Base-by-base conservation (phyloP, 2,329 filamentous ascomycete species). In the Fusarium drepaniforme region DNA sequence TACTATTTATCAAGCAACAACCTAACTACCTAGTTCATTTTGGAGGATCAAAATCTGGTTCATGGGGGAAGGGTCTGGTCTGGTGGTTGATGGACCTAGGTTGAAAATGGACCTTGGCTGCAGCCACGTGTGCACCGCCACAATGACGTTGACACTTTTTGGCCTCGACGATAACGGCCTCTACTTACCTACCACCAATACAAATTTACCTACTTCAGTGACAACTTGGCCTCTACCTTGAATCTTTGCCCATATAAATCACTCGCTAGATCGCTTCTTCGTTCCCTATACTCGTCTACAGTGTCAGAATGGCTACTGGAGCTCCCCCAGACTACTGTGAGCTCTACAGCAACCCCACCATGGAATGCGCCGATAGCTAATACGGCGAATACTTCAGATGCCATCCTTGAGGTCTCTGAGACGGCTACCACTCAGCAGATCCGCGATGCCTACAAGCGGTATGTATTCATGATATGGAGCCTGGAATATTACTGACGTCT, bases 361-460 rank as follows among this genome's bases (percentile, higher is more conserved):
- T 63, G 51, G 49, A 69, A 49, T 42, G 66, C 15, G 67, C 56
- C 61, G 60, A 53, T 51, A 67, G 69, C 64, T 78, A 64, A 79
- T 57, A n/a, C 66, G 33, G 62, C 25, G 51, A 44, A 38, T 66
- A 46, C 44, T 53, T 30, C 74, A 96, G 94, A 96, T 85, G 91
- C 89, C 61, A 89, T 93, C 74, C 91, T 98, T 60, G 93, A 93
- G 74, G 84, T 98, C 71, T 82, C 92, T 62, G 89, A 94, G 40
- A 93, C 89, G 77, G 95, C 96, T 38, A 93, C 91, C 0, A 90
- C 92, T 69, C 91, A 95, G 80, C 93, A 98, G 82, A 93, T 99
- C 81, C 93, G 96, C 78, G 93, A 94, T 88, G 97, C 96, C 61
- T 99, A 98, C 88, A 99, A 99, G 83, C 93, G 93, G 93, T 94